Evolutionary conservation across 2,329 filamentous ascomycete genomes (phyloP), one percentile per base, ranked within the genome.

Genomic region (Phialocephala sp.): DNA sequence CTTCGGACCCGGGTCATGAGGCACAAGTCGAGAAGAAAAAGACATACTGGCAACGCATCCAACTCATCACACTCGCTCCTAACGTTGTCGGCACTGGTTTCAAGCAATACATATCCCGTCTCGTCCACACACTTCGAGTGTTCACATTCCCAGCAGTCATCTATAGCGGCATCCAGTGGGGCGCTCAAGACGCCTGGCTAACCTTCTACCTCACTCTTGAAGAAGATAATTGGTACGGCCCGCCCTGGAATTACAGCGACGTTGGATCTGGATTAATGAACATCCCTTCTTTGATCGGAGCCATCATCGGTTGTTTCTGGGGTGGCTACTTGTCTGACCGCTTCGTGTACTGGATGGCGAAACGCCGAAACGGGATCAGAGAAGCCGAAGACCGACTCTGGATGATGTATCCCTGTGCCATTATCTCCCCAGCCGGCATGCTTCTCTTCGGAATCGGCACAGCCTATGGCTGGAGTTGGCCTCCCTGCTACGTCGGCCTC

Each of bases 141-240:
- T 87, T 87, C 72, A 79, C 80, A 1, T 87, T 87, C 66, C 85
- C 85, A 0, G 85, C 85, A 1, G 84, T 87, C 11, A 80, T 85
- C 68, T 87, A 83, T 67, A 83, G 84, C 2, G 85, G 85, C 9
- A 74, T 87, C 27, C 85, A 87, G 71, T 87, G 85, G 85, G 85
- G 85, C 4, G 79, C 83, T 36, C 85, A 87, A 73, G 85, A 87
- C 68, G 84, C 85, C n/a, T 87, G 85, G 76, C 76, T 88, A 24
- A 84, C 83, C 1, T 87, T 88, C 72, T 87, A 87, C 68, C 77
- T 86, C 37, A 87, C 85, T 0, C 80, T 87, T 1, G 80, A 86
- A 71, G 83, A 87, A 69, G 84, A 86, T 67, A 82, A 82, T 68
- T 87, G 84, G 82, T 82, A 81, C 32, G 80, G 76, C 50, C 24